phyloP scores from a whole-genome alignment of 2,329 filamentous ascomycete species.

The Scopulariopsis brevicaulis region DNA sequence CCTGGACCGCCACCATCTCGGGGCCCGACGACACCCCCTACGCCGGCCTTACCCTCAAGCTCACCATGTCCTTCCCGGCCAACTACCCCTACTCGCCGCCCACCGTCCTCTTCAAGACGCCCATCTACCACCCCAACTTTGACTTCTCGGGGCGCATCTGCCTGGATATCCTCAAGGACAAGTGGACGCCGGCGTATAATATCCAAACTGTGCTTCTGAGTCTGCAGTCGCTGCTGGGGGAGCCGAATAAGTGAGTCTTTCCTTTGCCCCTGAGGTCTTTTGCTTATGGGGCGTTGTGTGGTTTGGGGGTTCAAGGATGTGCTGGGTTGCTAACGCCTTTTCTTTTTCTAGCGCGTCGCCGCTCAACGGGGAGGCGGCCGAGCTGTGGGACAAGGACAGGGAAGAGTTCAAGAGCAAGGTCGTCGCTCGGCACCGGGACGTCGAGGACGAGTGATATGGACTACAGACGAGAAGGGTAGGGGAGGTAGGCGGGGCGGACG shows the following conservation, averaged over 20 bases:
- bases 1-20: conserved; percentile 88
- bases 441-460: conserved; percentile 46
- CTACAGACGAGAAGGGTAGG: not conserved
- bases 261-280: not conserved
- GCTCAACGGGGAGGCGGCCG: conserved; percentile 89
- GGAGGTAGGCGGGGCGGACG: not conserved
- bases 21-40: conserved; percentile 91
- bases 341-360: conserved; percentile 61
- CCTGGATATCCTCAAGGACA: conserved; percentile 95
- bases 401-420: conserved; percentile 79
- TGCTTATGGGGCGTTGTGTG: not conserved
- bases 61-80: conserved; percentile 78
- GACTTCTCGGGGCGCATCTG: conserved; percentile 97
- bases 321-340: not conserved
- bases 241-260: conserved; percentile 85
- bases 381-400: conserved; percentile 85
- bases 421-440: conserved; percentile 47
- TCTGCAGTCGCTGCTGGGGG: conserved; percentile 86
- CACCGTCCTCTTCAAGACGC: conserved; percentile 92
- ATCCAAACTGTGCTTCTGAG: conserved; percentile 88
- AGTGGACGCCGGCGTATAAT: conserved; percentile 97
- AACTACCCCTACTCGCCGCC: conserved; percentile 92
- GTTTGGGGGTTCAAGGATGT: not conserved
- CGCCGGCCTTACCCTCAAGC: conserved; percentile 77
- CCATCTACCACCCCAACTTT: conserved; percentile 98